Base-by-base conservation (phyloP, 768 basidiomycete genomes). In the Suillus spraguei region DNA sequence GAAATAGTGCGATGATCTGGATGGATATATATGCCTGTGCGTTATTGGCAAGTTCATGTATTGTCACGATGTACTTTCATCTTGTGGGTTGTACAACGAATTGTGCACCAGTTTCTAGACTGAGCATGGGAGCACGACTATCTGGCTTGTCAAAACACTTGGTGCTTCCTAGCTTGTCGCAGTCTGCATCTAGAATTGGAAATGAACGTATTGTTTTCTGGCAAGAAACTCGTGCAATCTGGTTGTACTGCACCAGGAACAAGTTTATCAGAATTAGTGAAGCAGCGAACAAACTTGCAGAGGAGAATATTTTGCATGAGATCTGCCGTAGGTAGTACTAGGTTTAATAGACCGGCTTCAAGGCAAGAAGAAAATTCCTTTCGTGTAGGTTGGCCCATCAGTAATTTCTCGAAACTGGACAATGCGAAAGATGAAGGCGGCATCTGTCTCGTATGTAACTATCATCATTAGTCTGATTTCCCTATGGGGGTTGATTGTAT, bases 1-100 rank as follows among this genome's bases (percentile, higher is more conserved):
- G 64, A 69, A 71, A 49, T 68, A 67, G 42, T 17, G 4, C 24
- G 16, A 35, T 53, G 9, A 36, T 13, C n/a, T 14, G 33, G 35
- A 38, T 8, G n/a, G 6, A 33, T 35, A 35, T n/a, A 32, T 39
- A 11, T 41, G 20, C 16, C 4, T 17, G 11, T 58, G 56, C 39
- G 11, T 39, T 39, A 39, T 38, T 41, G 24, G 56, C 20, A 38
- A 38, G 28, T 11, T 39, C 28, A 32, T 41, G 24, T 41, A 58
- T 20, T 58, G 24, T 39, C 9, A 28, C 10, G 1, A 56, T 56
- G 38, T 56, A 24, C 22, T 39, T 41, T 39, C 24, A 28, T 58
- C 17, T 39, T 20, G 56, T 7, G 41, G 39, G 39, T 58, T 41
- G 56, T 58, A 58, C 55, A 11, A 20, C 4, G n/a, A 54, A 54